Base-by-base conservation (phyloP, 192 early-diverging fungal genomes). In the Dissophora ornata region DNA sequence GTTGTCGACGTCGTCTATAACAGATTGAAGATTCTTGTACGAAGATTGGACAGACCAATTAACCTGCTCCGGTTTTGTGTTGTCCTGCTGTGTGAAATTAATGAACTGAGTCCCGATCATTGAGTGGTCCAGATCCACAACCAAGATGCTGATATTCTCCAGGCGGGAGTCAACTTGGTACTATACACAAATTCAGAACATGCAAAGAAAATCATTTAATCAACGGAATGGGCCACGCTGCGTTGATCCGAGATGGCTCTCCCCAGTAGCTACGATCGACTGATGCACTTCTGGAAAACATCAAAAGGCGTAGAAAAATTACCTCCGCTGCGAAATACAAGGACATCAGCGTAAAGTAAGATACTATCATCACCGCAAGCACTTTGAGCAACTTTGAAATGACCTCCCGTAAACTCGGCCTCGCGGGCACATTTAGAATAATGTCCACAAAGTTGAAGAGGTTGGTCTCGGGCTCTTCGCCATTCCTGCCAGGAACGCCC, bases 391-490 rank as follows among this genome's bases (percentile, higher is more conserved):
- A 34, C 51, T 67, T 75, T 12, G 15, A 36, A 12, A 44, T 9
- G 10, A 67, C 36, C 22, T 55, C 34, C 24, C n/a, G 48, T 49
- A 41, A 29, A 19, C 42, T 55, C 0, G 71, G 62, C 11, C 42
- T 34, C 4, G 46, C 18, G 8, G 71, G 57, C 71, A 75, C 67
- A 21, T 56, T 30, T 12, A 67, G 28, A 3, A 67, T 75, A 33
- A 67, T 54, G 24, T 67, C 42, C 5, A 67, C 28, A 67, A 61
- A 75, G 25, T 75, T 58, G 32, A 75, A 75, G 13, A 58, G 16
- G 33, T 75, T 36, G 21, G 71, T 75, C 51, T 75, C 71, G 5
- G 71, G 71, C 30, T 75, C 71, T 26, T 67, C 71, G 0, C 71
- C 71, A 25, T 61, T 55, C 40, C 40, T 36, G 1, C 63, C 71